Percentiles rank a stretch among this genome's conserved stretches.
Evolutionary conservation across 768 basidiomycete species (phyloP).

Genomic region (Clathrus columnatus): DNA sequence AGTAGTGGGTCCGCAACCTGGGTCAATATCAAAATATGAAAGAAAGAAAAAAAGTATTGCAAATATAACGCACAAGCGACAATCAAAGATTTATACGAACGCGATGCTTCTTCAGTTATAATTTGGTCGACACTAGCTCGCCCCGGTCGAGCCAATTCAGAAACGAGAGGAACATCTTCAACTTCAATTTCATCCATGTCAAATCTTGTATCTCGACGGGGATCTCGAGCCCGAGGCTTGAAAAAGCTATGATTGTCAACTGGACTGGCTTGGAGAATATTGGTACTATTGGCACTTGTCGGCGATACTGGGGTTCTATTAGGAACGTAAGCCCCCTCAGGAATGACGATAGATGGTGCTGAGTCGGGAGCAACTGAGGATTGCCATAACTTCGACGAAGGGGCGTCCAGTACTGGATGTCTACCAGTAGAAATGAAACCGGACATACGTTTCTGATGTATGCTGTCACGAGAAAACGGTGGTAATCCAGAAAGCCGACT

Average conservation of each 20-base stretch:
- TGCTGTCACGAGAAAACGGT: not conserved
- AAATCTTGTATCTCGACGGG: constrained; percentile 21
- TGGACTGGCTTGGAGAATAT: not conserved
- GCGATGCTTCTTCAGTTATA: constrained; percentile 54
- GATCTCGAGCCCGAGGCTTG: not conserved
- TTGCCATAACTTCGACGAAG: not conserved
- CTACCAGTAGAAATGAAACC: not conserved
- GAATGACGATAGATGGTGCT: not conserved
- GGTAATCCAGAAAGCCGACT: constrained; percentile 24
- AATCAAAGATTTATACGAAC: constrained; percentile 44
- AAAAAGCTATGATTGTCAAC: not conserved
- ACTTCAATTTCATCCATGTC: constrained; percentile 51
- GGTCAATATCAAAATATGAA: not conserved
- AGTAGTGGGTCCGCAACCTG: constrained; percentile 67
- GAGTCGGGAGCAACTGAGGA: not conserved
- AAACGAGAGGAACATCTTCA: constrained; percentile 46
- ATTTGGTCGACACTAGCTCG: constrained; percentile 57
- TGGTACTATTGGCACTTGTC: constrained; percentile 8
- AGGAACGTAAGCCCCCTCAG: constrained; percentile 1
- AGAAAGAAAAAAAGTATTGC: not conserved
- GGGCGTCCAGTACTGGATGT: not conserved
- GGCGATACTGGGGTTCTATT: constrained; percentile 22
- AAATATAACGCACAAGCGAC: constrained; percentile 54
- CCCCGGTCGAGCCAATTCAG: constrained; percentile 57
- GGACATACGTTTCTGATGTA: not conserved